These are phyloP conservation scores for Naegleria fowleri DNA, from an alignment of 208 protist genomes.

Conservation along the genomic window DNA sequence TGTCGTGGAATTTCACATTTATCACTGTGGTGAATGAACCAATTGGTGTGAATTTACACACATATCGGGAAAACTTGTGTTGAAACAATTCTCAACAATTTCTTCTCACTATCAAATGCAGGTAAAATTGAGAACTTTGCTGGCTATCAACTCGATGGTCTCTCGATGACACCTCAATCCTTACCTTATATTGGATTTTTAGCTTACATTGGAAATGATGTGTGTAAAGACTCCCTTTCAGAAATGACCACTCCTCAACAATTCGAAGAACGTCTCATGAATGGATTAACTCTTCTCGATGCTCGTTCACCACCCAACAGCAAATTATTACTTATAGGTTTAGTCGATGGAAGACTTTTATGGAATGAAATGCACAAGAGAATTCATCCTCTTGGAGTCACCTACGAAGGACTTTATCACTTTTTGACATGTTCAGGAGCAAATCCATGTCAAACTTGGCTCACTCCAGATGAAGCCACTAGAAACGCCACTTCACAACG, in stretches of 20 bases:
- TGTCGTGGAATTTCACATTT: no score
- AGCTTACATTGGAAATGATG: constrained; percentile 30
- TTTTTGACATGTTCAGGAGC: constrained; percentile 9
- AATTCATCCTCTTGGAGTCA: constrained; percentile 17
- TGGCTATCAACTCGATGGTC: not conserved
- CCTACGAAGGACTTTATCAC: not conserved
- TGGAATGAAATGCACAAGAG: constrained; percentile 1
- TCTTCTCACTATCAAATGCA: no score
- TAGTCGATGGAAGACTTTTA: constrained; percentile 22
- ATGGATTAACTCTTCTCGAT: not conserved
- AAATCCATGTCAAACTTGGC: constrained; percentile 30
- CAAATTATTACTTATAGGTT: not conserved
- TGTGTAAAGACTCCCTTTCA: not conserved
- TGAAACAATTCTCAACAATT: no score
- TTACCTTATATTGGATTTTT: constrained; percentile 1
- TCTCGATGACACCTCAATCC: not conserved
- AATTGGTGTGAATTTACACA: no score
- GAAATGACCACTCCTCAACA: constrained; percentile 14
- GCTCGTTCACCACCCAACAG: not conserved
- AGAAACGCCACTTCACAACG: not conserved
- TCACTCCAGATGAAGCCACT: not conserved
- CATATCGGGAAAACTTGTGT: no score
- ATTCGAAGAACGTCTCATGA: not conserved
- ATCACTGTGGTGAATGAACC: no score
- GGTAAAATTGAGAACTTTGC: not conserved